These are phyloP conservation scores for Monilinia vaccinii-corymbosi DNA, from an alignment of 2,329 filamentous ascomycete genomes.

Conservation along the genomic window DNA sequence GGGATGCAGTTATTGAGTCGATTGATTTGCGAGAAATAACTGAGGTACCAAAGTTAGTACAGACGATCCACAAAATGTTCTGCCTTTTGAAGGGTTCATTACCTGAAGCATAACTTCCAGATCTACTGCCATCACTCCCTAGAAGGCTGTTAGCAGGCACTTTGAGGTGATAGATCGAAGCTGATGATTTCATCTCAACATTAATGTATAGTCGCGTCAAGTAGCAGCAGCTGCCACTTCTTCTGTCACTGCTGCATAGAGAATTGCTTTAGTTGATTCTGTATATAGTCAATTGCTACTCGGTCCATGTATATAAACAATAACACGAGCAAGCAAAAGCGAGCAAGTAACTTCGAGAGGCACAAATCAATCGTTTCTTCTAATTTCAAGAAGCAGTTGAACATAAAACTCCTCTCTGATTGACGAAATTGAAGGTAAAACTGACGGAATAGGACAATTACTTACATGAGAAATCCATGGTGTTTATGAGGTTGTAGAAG, in stretches of 20 bases:
- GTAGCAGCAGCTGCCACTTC: background rate
- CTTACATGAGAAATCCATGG: background rate
- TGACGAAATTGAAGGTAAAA: background rate
- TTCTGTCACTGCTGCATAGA: background rate
- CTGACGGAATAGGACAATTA: background rate
- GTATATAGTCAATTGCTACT: background rate
- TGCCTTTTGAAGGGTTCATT: background rate
- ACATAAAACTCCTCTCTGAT: background rate
- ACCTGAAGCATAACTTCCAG: background rate
- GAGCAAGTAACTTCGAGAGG: no score
- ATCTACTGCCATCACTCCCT: background rate
- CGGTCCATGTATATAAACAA: background rate
- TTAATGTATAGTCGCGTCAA: background rate
- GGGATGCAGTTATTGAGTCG: background rate
- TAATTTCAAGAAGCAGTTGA: background rate
- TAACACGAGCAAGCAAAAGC: background rate
- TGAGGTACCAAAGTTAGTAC: background rate
- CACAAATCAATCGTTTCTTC: background rate
- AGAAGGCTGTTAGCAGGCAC: background rate
- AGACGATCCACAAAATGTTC: background rate
- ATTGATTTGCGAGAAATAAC: background rate
- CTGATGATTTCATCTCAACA: background rate
- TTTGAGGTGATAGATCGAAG: background rate
- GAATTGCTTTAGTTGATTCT: background rate
- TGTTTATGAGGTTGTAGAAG: background rate